Conservation (phyloP, 225 moss, liverwort and hornwort species). For the Straminergon stramineum region DNA sequence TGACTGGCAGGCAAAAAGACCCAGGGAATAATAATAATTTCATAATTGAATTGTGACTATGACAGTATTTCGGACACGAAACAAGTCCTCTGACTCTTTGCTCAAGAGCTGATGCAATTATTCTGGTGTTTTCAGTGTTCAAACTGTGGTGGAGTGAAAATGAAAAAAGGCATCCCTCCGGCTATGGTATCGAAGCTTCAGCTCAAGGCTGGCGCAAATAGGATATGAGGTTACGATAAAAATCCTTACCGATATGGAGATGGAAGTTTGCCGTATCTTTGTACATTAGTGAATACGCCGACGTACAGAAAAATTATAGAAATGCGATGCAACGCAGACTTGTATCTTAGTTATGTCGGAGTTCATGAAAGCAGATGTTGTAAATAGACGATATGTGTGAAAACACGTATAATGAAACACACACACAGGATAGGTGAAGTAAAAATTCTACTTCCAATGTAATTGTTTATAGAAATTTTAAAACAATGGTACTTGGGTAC, state of each 20-base stretch:
- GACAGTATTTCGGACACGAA: background rate
- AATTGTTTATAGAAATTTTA: background rate
- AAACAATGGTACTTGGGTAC: background rate
- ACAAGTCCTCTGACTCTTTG: background rate
- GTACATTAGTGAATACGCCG: background rate
- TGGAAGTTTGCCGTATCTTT: background rate
- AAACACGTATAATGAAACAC: background rate
- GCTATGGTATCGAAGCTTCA: background rate
- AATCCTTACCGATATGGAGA: background rate
- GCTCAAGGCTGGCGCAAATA: background rate
- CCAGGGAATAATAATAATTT: background rate
- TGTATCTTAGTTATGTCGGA: background rate
- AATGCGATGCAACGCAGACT: background rate
- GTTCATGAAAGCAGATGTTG: background rate
- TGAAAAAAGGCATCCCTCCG: slow-evolving; percentile 52
- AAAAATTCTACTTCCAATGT: background rate
- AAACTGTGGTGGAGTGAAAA: slow-evolving; percentile 50
- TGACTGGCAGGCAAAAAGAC: too few species aligned
- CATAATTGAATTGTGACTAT: background rate
- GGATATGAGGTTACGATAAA: background rate
- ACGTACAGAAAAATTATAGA: background rate
- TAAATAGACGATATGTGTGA: background rate
- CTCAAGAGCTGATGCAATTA: background rate
- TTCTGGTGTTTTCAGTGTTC: slow-evolving; percentile 38
- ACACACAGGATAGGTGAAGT: background rate